Percentiles rank a stretch among this genome's conserved stretches.
phyloP scores from a whole-genome alignment of 2,329 filamentous ascomycete genomes.

The Exophiala mesophila region DNA sequence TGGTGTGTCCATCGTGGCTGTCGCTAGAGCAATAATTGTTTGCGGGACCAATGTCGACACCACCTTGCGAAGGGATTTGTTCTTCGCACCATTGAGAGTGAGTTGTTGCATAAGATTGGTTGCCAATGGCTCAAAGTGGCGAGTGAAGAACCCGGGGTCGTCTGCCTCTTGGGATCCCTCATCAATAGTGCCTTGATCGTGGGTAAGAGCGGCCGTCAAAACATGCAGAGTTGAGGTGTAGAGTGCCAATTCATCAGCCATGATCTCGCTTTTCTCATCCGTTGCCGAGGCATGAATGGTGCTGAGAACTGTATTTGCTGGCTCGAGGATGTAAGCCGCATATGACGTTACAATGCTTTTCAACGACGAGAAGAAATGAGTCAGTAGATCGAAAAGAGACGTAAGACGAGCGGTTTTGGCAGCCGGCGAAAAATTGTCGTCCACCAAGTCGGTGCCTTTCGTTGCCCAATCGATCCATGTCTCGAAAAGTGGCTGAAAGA shows the following conservation, averaged over 20 bases:
- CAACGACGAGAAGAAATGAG: conserved; percentile 14
- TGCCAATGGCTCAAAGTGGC: conserved; percentile 73
- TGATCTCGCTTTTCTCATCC: conserved; percentile 44
- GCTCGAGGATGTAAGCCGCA: conserved; percentile 76
- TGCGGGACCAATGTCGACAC: conserved; percentile 53
- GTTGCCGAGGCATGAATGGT: not conserved
- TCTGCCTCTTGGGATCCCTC: conserved; percentile 22
- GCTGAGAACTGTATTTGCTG: conserved; percentile 60
- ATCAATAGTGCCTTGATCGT: not conserved
- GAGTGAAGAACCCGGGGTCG: conserved; percentile 26
- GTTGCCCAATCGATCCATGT: conserved; percentile 78
- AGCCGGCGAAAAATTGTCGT: not conserved
- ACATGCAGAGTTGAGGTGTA: conserved; percentile 19
- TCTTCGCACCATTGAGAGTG: conserved; percentile 36
- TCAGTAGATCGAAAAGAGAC: conserved; percentile 33
- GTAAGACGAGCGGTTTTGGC: conserved; percentile 61
- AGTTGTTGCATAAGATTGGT: conserved; percentile 67
- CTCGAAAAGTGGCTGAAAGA: conserved; percentile 87
- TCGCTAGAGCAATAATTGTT: conserved; percentile 38
- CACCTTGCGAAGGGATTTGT: conserved; percentile 56
- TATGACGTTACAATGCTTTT: conserved; percentile 89
- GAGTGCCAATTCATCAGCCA: conserved; percentile 5
- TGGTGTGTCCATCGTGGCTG: conserved; percentile 63
- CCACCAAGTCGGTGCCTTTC: conserved; percentile 26
- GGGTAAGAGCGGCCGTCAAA: conserved; percentile 8